Evolutionary conservation across 108 stramenopile species (phyloP).

Genomic region (Stephanodiscus triporus): DNA sequence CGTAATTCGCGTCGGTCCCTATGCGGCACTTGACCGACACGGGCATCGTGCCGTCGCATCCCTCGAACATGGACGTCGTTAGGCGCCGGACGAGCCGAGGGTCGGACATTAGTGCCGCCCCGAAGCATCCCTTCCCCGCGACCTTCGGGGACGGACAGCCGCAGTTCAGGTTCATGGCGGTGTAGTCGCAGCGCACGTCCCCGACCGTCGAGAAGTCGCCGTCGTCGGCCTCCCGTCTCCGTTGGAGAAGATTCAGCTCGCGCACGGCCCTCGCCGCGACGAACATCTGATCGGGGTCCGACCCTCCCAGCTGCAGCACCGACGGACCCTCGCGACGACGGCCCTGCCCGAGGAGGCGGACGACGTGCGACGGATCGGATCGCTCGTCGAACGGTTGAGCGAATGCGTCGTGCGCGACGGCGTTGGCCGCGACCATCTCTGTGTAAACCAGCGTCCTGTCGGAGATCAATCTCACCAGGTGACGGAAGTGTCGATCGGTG

Average conservation of each 20-base stretch:
- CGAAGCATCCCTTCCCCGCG: conserved; percentile 96
- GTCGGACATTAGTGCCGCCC: conserved; percentile 97
- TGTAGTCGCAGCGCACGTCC: conserved; percentile 77
- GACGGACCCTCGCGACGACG: conserved; percentile 69
- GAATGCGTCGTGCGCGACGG: conserved; percentile 57
- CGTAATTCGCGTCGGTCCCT: conserved; percentile 70
- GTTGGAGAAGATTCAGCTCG: conserved; percentile 73
- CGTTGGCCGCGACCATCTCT: conserved; percentile 98
- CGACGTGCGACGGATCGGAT: neutral
- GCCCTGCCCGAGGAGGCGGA: conserved; percentile 54
- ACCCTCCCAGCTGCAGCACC: conserved; percentile 97
- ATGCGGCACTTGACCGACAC: conserved; percentile 98
- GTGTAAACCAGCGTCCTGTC: conserved; percentile 90
- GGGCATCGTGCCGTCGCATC: conserved; percentile 64
- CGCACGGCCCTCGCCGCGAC: conserved; percentile 74
- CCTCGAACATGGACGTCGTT: conserved; percentile 73
- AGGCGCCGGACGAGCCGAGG: conserved; percentile 86
- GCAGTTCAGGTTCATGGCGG: conserved; percentile 97
- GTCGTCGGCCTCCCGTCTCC: conserved; percentile 42
- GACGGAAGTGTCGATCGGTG: conserved; percentile 96
- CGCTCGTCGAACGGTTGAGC: too few relatives aligned
- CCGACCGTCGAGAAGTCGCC: conserved; percentile 8
- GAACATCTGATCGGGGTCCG: conserved; percentile 79
- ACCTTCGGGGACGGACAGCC: conserved; percentile 98
- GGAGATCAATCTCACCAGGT: conserved; percentile 84